These are phyloP conservation scores for Deinandra increscens DNA, from an alignment of 129 eudicot genomes.

Conservation along the genomic window DNA sequence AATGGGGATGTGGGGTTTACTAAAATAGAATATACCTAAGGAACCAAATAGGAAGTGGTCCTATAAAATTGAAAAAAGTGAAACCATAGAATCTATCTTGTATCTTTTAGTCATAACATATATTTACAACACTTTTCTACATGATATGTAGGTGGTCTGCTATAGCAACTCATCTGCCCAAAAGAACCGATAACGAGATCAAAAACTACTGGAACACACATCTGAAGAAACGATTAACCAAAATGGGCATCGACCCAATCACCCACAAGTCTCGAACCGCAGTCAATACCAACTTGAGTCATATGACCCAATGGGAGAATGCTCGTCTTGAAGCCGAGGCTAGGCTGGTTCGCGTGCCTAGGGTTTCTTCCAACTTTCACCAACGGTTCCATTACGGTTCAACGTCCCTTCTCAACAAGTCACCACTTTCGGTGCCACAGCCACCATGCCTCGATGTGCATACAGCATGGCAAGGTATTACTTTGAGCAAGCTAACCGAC, in stretches of 20 bases:
- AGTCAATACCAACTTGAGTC: conserved; percentile 39
- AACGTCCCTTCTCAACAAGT: conserved; percentile 5
- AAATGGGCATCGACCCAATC: conserved; percentile 61
- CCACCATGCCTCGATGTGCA: conserved; percentile 33
- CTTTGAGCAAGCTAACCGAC: conserved; percentile 11
- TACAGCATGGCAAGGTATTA: conserved; percentile 44
- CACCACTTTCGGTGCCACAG: conserved; percentile 6
- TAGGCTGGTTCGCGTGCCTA: conserved; percentile 38
- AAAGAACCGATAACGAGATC: conserved; percentile 62
- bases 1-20: neutral
- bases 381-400: conserved; percentile 14
- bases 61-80: conserved; percentile 15
- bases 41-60: conserved; percentile 17
- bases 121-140: conserved; percentile 6
- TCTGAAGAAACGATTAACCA: conserved; percentile 53
- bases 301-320: conserved; percentile 67
- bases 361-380: conserved; percentile 23
- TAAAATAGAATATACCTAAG: conserved; percentile 6
- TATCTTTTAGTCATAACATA: neutral
- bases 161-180: conserved; percentile 52
- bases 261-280: conserved; percentile 55
- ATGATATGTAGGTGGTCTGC: conserved; percentile 55
- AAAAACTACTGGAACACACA: conserved; percentile 66
- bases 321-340: conserved; percentile 73
- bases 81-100: neutral